Evolutionary conservation across 345 rosid genomes (phyloP), one percentile per base, ranked within the genome.

Genomic region (Jatropha curcas): DNA sequence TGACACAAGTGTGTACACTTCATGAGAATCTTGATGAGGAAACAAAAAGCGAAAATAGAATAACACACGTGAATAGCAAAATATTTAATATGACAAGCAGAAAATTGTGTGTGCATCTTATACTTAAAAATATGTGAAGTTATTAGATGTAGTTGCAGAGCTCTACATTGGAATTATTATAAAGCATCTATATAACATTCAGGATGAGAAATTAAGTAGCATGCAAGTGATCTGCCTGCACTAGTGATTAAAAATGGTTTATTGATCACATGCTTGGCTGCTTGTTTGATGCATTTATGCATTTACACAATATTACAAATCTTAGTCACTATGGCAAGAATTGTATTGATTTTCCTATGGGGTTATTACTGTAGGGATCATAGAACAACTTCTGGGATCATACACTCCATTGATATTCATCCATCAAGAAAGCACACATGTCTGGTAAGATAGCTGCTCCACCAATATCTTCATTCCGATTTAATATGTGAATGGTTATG

Each of bases 381-480:
- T 70, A 97, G 90, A 43, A 86, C 72, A 77, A 79, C 81, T 67
- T 84, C 88, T 72, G 98, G 95, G 25, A 70, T 92, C 72, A 81
- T 92, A 14, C 98, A 92, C 77, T 92, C 98, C 1, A 72, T 94
- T 78, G 98, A 94, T 80, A 86, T 94, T 81, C 98, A 92, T 81
- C 90, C 95, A 65, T 94, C 96, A 2, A 79, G 97, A 60, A 94
- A 94, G 83, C 97, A 94, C 84, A 90, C 86, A 37, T 90, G 93
- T 83, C 82, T 90, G 81, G 98, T 94, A 82, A 81, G 89, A 70
- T 33, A 27, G 34, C 48, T 27, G 52, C 31, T 31, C 37, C 50
- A 43, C 41, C 39, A 12, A 61, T 45, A 70, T 45, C 1, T 25
- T 68, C 9, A 60, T 33, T 45, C 28, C 56, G 5, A 28, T 73